A percentile compares a stretch with the other conserved stretches of the same genome.
Evolutionary conservation across 2,329 filamentous ascomycete genomes (phyloP).

Genomic region (Penicillium frequentans): DNA sequence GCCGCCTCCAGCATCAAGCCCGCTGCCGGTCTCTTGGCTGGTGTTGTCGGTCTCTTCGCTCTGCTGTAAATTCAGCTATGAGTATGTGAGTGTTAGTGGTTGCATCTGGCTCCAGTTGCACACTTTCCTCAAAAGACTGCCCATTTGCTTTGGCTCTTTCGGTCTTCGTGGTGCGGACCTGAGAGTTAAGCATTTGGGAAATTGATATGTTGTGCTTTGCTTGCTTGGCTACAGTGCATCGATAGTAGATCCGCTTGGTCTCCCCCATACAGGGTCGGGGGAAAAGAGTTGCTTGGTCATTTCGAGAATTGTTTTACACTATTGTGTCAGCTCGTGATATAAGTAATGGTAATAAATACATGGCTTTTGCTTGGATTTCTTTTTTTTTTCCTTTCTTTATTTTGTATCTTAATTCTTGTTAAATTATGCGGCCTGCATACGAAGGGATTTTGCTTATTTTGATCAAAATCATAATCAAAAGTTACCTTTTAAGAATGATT

Average conservation of each 20-base stretch:
- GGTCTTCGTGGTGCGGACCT: slow-evolving; percentile 21
- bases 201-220: slow-evolving; percentile 7
- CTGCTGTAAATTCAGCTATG: slow-evolving; percentile 33
- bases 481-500: no score
- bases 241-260: slow-evolving; percentile 14
- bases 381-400: not conserved
- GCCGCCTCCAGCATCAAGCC: slow-evolving; percentile 38
- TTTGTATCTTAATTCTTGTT: not conserved
- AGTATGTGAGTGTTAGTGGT: slow-evolving; percentile 1
- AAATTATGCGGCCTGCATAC: not conserved
- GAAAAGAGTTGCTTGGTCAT: slow-evolving; percentile 22
- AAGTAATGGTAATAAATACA: slow-evolving; percentile 25
- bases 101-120: not conserved
- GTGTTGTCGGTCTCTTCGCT: slow-evolving; percentile 39
- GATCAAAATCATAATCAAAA: no score
- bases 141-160: slow-evolving; percentile 4
- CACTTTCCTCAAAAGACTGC: not conserved
- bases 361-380: slow-evolving; percentile 6
- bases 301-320: slow-evolving; percentile 18
- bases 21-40: slow-evolving; percentile 37
- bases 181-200: not conserved
- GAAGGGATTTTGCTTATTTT: not conserved
- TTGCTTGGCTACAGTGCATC: slow-evolving; percentile 7
- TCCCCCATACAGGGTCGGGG: slow-evolving; percentile 6
- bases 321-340: slow-evolving; percentile 10